Evolutionary conservation across 192 early-diverging fungal species (phyloP).

Genomic region (Backusella parvicylindrica): DNA sequence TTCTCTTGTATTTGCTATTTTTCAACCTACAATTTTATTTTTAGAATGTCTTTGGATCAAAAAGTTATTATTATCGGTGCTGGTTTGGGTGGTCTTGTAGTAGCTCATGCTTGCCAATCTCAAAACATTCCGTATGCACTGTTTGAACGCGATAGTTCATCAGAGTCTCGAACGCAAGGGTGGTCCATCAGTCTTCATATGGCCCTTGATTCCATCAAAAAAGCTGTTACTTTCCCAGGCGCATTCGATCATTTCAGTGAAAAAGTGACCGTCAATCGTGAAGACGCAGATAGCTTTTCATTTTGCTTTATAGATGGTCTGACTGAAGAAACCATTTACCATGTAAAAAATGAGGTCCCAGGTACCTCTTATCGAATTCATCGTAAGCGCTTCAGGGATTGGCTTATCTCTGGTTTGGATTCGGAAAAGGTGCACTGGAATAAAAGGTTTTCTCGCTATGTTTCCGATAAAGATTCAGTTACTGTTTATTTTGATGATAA

Average conservation of each 20-base stretch:
- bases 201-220: background rate
- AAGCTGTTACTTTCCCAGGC: background rate
- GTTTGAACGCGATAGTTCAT: slow-evolving; percentile 19
- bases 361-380: background rate
- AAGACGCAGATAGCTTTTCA: background rate
- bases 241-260: slow-evolving; percentile 3
- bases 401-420: background rate
- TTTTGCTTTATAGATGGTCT: background rate
- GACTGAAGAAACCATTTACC: background rate
- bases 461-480: slow-evolving; percentile 16
- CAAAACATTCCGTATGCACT: slow-evolving; percentile 15
- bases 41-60: background rate
- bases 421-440: slow-evolving; percentile 4
- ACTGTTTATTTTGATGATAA: slow-evolving; percentile 16
- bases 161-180: background rate
- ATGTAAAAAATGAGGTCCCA: background rate
- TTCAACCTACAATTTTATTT: background rate
- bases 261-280: slow-evolving; percentile 3
- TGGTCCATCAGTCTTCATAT: slow-evolving; percentile 3
- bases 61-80: slow-evolving; percentile 30
- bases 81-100: slow-evolving; percentile 17
- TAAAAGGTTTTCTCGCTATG: slow-evolving; percentile 13
- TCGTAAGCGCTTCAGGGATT: slow-evolving; percentile 4
- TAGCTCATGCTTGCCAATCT: slow-evolving; percentile 10
- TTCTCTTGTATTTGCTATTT: background rate